Percentiles rank a stretch among this genome's conserved stretches.
These are phyloP conservation scores for Saccharum officinarum DNA, from an alignment of 176 grass and related monocot species.

Conservation along the genomic window DNA sequence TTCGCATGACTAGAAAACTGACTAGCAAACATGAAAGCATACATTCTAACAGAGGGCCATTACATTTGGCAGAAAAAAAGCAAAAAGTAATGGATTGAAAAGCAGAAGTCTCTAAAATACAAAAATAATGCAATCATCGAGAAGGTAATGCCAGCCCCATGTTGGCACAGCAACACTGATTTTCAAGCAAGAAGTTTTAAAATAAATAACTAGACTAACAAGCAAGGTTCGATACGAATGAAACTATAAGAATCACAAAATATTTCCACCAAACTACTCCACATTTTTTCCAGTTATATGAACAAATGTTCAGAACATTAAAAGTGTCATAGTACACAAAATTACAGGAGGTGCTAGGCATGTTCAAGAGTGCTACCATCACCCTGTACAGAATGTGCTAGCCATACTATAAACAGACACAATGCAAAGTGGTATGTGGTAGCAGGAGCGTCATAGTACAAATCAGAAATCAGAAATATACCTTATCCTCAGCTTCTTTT, in stretches of 20 bases:
- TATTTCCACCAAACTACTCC: not conserved
- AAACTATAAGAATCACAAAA: not conserved
- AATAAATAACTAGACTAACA: not conserved
- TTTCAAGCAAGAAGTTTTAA: not conserved
- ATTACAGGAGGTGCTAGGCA: not conserved
- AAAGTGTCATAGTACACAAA: not conserved
- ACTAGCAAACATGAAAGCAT: not conserved
- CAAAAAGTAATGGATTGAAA: not conserved
- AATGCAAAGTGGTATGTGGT: not conserved
- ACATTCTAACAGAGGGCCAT: not conserved
- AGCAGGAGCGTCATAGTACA: not conserved
- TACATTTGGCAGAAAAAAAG: not conserved
- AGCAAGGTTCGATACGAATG: not conserved
- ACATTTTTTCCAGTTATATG: not conserved
- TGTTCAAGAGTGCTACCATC: not conserved
- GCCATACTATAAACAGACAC: not conserved
- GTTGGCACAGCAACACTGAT: not conserved
- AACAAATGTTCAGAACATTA: not conserved
- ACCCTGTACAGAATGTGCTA: not conserved
- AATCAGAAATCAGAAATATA: constrained; percentile 17
- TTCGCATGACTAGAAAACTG: not conserved
- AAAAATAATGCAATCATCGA: not conserved
- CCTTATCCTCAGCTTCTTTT: constrained; percentile 75
- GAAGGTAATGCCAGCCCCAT: not conserved
- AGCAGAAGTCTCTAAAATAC: not conserved